Evolutionary conservation across 176 grass and related monocot species (phyloP), one percentile per base, ranked within the genome.

Genomic region (Aechmea fasciata): DNA sequence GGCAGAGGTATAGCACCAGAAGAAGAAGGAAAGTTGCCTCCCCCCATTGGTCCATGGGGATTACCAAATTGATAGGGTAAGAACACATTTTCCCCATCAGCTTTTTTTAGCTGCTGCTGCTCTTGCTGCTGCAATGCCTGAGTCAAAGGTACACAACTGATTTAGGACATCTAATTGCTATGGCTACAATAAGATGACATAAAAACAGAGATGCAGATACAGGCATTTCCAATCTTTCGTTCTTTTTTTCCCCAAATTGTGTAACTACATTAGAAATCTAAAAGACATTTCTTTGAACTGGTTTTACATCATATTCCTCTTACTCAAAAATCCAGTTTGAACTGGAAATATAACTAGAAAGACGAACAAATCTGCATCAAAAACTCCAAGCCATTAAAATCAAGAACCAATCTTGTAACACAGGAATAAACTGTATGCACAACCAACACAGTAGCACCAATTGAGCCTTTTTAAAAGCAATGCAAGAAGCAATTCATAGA

Each of bases 41-140:
- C 80, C 66, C 74, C 81, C 69, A 84, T 80, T 79, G 85, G 82
- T 52, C 85, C 89, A 75, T 80, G 79, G 2, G 70, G 51, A 9
- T 23, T 23, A 48, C 85, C 70, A 2, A 79, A 11, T 29, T 72
- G 83, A 75, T 69, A 91, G 9, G 57, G 63, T 20, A 75, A n/a
- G 53, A 66, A 14, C 11, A 51, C 41, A 61, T 75, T 61, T 26
- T 77, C 75, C 3, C 29, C 47, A 50, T 77, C 75, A 22, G 52
- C 29, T 49, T 77, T 77, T 20, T 66, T 61, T 48, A 76, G 73
- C 11, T 64, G 47, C 63, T 76, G 71, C 15, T 67, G 52, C 52
- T 87, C 75, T 9, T 82, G 84, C 67, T 87, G 84, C 52, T 83
- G 85, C 85, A 77, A 25, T 69, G 51, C 52, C 75, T 77, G 49